Conservation (phyloP, 192 early-diverging fungal species). For the Glomus cerebriforme region DNA sequence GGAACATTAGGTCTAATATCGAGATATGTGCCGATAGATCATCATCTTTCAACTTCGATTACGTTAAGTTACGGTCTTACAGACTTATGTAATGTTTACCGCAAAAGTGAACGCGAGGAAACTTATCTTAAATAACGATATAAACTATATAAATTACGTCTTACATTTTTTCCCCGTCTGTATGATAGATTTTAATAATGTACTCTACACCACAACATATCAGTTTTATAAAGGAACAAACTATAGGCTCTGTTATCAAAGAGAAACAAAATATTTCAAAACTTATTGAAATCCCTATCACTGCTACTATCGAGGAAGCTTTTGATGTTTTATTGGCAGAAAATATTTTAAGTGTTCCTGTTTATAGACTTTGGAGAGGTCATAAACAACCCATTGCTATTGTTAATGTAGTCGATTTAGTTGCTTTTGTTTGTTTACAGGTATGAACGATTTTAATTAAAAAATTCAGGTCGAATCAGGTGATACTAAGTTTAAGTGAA, state of each 20-base stretch:
- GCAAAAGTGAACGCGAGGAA: too few species aligned
- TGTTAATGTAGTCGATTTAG: slow-evolving; percentile 52
- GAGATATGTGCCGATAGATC: too few species aligned
- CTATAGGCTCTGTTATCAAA: slow-evolving; percentile 38
- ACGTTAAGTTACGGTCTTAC: too few species aligned
- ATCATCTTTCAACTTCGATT: too few species aligned
- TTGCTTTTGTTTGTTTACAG: slow-evolving; percentile 44
- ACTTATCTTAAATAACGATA: too few species aligned
- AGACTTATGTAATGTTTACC: too few species aligned
- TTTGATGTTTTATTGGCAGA: slow-evolving; percentile 52
- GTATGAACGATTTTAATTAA: too few species aligned
- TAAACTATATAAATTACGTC: too few species aligned
- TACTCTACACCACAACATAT: slow-evolving; percentile 32
- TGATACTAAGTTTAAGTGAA: too few species aligned
- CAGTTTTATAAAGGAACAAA: slow-evolving; percentile 39
- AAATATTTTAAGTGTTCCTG: slow-evolving; percentile 59
- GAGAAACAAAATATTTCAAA: slow-evolving; percentile 33
- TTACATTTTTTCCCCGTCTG: too few species aligned
- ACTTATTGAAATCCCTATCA: slow-evolving; percentile 53
- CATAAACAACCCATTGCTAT: slow-evolving; percentile 53
- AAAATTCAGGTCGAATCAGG: too few species aligned
- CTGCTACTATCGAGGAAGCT: slow-evolving; percentile 54
- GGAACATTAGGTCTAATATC: too few species aligned
- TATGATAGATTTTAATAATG: not conserved
- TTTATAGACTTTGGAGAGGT: slow-evolving; percentile 44